Evolutionary conservation across 768 basidiomycete species (phyloP), one percentile per base, ranked within the genome.

Genomic region (Chalciporus chontae): DNA sequence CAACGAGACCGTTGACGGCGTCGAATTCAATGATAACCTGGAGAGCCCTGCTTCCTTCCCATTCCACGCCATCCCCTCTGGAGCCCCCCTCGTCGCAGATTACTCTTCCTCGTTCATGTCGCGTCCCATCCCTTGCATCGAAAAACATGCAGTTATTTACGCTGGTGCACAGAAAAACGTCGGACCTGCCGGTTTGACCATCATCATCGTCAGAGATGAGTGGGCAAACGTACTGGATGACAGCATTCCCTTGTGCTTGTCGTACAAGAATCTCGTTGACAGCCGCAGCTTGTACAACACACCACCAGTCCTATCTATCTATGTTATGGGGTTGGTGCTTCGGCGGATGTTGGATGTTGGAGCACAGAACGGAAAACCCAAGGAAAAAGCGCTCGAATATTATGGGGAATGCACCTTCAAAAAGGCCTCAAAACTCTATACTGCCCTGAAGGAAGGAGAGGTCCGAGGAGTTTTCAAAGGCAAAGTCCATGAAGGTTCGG

Each of bases 161-260:
- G 96, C 94, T 7, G 96, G 96, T 41, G 96, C 89, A 19, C 96
- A 99, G 72, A 99, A 99, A 77, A 99, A 99, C 68, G 73, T 98
- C 44, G 94, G 95, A 8, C 96, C 96, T 3, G 85, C 96, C 0
- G 96, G 96, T 1, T 73, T 96, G 19, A 93, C 92, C 13, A 80
- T 99, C 67, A 73, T 94, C 59, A 96, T 99, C 71, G 90, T 97
- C 18, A 82, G 90, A n/a, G 83, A 95, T 51, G 94, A 96, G 71
- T 87, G 94, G 65, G 75, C 97, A 62, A 50, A 58, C 40, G 53
- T 66, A 7, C 26, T 50, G 36, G 92, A 94, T 63, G 91, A 90
- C 64, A 85, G 85, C 13, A 84, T 94, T 14, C 96, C 96, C 0
- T 66, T 85, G 21, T 83, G 82, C 53, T 73, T 94, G 56, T 76